Evolutionary conservation across 306 rosid genomes (phyloP), one percentile per base, ranked within the genome.

Genomic region (Herpetospermum pedunculosum): DNA sequence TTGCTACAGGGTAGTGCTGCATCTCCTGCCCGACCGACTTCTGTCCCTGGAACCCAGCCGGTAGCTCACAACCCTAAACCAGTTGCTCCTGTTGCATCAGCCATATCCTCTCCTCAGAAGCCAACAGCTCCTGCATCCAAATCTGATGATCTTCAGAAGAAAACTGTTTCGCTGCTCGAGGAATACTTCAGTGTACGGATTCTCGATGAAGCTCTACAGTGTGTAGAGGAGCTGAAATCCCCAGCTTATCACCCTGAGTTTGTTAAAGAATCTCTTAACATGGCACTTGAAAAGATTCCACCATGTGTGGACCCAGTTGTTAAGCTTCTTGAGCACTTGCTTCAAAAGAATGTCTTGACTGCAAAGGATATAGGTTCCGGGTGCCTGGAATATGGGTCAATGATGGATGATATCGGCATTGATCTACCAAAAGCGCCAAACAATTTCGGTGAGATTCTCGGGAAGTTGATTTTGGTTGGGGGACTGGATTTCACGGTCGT

Each of bases 221-320:
- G 87, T 75, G 86, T 83, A 47, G 81, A 78, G 75, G 85, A 82
- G 77, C 76, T 82, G 67, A 75, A 78, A 44, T 49, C 85, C 23
- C 80, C 85, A 30, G 74, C 77, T 37, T 77, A 77, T 60, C 83
- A 83, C 68, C 72, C 75, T 0, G 83, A 83, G 65, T 70, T 79
- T 77, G 83, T 83, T 46, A 83, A 79, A 71, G 77, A 80, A 69
- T 76, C 83, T 9, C 62, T 83, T 80, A 34, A 9, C 53, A 73
- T 79, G 6, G 81, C 81, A 18, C 86, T 77, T 8, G 83, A 83
- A 35, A 80, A 79, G 77, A 83, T 64, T 71, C 81, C 83, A 14
- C 86, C 86, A 6, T 52, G 43, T 8, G 79, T 83, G 29, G 86
- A 79, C 23, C 86, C 77, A 0, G 43, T 77, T 32, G 60, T 70